A percentile compares a stretch with the other conserved stretches of the same genome.
Conservation (phyloP, 2,329 filamentous ascomycete genomes). For the Arachnomyces sp. region DNA sequence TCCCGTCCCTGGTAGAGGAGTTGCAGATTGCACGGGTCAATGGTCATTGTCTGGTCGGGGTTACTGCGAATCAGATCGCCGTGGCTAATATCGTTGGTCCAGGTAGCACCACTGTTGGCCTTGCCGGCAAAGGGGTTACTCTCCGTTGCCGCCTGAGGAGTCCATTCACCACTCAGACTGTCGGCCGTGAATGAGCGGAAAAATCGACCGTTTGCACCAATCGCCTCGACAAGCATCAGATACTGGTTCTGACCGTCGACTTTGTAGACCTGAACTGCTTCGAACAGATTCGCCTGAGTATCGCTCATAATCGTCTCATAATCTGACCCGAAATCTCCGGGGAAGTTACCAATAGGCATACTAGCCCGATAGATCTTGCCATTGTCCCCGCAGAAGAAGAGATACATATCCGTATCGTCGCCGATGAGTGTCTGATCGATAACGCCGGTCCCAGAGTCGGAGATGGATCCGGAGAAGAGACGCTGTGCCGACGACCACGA, state of each 20-base stretch:
- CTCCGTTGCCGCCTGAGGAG: slow-evolving; percentile 48
- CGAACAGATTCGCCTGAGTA: slow-evolving; percentile 51
- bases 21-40: slow-evolving; percentile 58
- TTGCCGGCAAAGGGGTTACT: slow-evolving; percentile 57
- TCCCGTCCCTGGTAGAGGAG: slow-evolving; percentile 54
- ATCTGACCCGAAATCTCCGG: slow-evolving; percentile 48
- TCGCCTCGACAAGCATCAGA: slow-evolving; percentile 60
- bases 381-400: slow-evolving; percentile 61
- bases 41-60: slow-evolving; percentile 53
- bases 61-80: slow-evolving; percentile 52
- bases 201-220: slow-evolving; percentile 50
- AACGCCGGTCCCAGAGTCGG: slow-evolving; percentile 42
- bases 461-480: slow-evolving; percentile 50
- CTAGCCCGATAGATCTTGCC: slow-evolving; percentile 56
- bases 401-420: slow-evolving; percentile 53
- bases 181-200: slow-evolving; percentile 59
- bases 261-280: slow-evolving; percentile 59
- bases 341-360: slow-evolving; percentile 57
- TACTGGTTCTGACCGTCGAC: slow-evolving; percentile 48
- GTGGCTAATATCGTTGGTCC: slow-evolving; percentile 61
- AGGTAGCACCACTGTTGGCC: slow-evolving; percentile 55
- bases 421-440: slow-evolving; percentile 60
- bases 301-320: slow-evolving; percentile 47
- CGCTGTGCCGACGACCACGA: slow-evolving; percentile 48
- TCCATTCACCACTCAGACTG: slow-evolving; percentile 51